Conservation (phyloP, 768 basidiomycete genomes). For the Rhizopogon sp. region DNA sequence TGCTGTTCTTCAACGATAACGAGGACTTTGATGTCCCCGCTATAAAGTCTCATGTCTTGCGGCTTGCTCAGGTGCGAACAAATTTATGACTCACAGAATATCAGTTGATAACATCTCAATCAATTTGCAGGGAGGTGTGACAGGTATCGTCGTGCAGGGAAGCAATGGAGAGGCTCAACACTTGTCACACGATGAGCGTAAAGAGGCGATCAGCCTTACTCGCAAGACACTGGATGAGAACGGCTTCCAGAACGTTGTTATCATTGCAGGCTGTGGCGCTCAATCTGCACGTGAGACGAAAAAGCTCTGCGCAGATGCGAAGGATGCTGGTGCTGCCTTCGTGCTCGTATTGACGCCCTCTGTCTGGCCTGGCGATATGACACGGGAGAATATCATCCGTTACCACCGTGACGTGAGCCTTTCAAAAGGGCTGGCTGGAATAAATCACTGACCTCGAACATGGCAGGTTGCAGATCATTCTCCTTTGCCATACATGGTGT, state of each 20-base stretch:
- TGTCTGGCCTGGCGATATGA: constrained; percentile 66
- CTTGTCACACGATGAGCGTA: constrained; percentile 68
- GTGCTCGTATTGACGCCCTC: constrained; percentile 73
- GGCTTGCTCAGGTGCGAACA: constrained; percentile 59
- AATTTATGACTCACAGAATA: not conserved
- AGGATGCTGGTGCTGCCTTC: constrained; percentile 78
- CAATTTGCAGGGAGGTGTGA: constrained; percentile 55
- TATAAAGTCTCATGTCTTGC: constrained; percentile 64
- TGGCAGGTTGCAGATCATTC: constrained; percentile 62
- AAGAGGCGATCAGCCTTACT: constrained; percentile 55
- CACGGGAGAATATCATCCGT: constrained; percentile 50
- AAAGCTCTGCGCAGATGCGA: constrained; percentile 65
- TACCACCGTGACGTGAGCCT: constrained; percentile 58
- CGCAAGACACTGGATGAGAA: constrained; percentile 68
- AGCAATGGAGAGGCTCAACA: constrained; percentile 77
- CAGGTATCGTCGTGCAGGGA: constrained; percentile 69
- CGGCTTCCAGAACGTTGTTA: constrained; percentile 59
- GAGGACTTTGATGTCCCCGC: constrained; percentile 67
- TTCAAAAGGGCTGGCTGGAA: not conserved
- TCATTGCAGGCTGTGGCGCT: constrained; percentile 83
- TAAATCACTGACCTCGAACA: not conserved
- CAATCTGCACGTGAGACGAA: constrained; percentile 76
- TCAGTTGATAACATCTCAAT: constrained; percentile 1
- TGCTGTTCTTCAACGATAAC: constrained; percentile 65
- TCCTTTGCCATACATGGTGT: constrained; percentile 72